These are phyloP conservation scores for Xerocomus amazonicus DNA, from an alignment of 1,284 basidiomycete genomes.

Conservation along the genomic window DNA sequence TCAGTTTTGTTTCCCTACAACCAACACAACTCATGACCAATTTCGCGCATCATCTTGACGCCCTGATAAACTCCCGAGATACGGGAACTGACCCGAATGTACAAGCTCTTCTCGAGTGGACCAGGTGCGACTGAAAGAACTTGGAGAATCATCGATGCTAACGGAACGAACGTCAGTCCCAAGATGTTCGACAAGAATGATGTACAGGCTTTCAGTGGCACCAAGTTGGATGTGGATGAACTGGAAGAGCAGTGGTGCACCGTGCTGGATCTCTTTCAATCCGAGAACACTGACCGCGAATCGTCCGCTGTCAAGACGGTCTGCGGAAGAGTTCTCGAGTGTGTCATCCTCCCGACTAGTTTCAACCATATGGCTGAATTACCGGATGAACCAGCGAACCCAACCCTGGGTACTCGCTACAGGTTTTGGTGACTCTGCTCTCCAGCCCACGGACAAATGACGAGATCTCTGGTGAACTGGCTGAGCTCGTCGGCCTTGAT, in stretches of 20 bases:
- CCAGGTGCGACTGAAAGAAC: constrained; percentile 18
- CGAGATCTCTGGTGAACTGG: constrained; percentile 74
- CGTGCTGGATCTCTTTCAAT: constrained; percentile 29
- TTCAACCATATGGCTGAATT: constrained; percentile 3
- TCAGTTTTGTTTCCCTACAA: neutral
- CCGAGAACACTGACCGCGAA: neutral
- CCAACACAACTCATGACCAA: constrained; percentile 8
- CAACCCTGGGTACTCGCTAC: constrained; percentile 8
- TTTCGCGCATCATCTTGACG: constrained; percentile 25
- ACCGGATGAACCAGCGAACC: constrained; percentile 14
- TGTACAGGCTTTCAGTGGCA: constrained; percentile 5
- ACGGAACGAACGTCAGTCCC: constrained; percentile 17
- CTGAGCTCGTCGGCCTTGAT: constrained; percentile 86
- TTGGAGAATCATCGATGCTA: constrained; percentile 14
- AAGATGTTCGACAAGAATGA: constrained; percentile 15
- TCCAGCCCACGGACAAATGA: constrained; percentile 45
- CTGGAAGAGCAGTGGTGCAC: constrained; percentile 23
- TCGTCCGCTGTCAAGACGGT: constrained; percentile 4
- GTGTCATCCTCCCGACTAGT: constrained; percentile 1
- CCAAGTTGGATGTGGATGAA: constrained; percentile 14
- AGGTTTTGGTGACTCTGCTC: constrained; percentile 20
- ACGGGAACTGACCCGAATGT: constrained; percentile 11
- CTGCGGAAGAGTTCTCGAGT: constrained; percentile 19
- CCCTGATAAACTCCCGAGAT: constrained; percentile 16
- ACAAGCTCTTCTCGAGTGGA: constrained; percentile 24